Percentiles rank a stretch among this genome's conserved stretches.
These are phyloP conservation scores for Picea glauca DNA, from an alignment of 75 land plant species.

Conservation along the genomic window DNA sequence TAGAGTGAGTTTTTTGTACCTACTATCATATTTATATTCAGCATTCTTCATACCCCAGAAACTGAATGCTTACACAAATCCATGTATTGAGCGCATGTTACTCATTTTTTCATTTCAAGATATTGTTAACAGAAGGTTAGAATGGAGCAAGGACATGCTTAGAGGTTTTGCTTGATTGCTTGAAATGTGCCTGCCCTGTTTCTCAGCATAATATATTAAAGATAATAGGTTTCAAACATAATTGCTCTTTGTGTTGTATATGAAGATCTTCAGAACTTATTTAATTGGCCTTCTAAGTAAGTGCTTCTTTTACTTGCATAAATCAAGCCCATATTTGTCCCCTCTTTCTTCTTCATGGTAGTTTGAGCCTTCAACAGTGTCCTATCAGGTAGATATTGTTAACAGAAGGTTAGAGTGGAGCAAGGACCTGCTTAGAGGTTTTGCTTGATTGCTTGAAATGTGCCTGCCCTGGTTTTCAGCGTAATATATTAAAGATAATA, in stretches of 20 bases:
- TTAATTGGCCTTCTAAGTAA: too few species aligned
- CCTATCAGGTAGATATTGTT: not conserved
- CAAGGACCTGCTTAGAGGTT: not conserved
- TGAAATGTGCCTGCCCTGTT: not conserved
- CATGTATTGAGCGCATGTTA: not conserved
- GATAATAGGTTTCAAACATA: too few species aligned
- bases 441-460: not conserved
- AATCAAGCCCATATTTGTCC: too few species aligned
- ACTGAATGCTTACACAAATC: too few species aligned
- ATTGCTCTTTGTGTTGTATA: too few species aligned
- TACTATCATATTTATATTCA: not conserved
- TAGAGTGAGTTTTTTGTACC: constrained; percentile 19
- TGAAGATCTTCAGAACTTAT: too few species aligned
- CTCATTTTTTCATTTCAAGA: not conserved
- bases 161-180: not conserved
- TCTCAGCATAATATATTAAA: not conserved
- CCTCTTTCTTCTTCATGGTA: too few species aligned
- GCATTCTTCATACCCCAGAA: not conserved
- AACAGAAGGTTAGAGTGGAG: not conserved
- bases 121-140: not conserved
- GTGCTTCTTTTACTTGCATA: too few species aligned
- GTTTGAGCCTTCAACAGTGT: too few species aligned
- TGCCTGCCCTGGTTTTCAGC: not conserved
- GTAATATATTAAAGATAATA: not conserved
- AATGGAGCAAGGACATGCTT: too few species aligned